A percentile compares a stretch with the other conserved stretches of the same genome.
phyloP scores from a whole-genome alignment of 2,329 filamentous ascomycete genomes.

The Ophiostoma perfectum region DNA sequence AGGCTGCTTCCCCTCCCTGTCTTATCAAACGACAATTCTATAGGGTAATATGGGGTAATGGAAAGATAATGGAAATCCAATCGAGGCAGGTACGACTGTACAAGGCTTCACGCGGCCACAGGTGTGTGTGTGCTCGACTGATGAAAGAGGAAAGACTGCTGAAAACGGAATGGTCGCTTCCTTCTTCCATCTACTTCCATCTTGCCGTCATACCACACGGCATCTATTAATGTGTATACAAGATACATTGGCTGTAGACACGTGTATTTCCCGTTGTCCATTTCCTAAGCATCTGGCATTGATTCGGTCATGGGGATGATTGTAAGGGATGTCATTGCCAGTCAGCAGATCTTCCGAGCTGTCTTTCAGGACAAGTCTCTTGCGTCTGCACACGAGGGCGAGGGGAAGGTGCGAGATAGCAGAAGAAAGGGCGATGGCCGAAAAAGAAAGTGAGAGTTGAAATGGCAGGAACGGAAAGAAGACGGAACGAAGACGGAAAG shows the following conservation, averaged over 20 bases:
- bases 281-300: background rate
- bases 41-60: constrained; percentile 24
- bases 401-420: background rate
- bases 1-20: background rate
- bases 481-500: background rate
- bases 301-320: background rate
- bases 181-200: no score
- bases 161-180: constrained; percentile 12
- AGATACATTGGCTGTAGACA: background rate
- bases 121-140: background rate
- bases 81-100: constrained; percentile 17
- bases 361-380: background rate
- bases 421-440: background rate
- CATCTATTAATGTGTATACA: background rate
- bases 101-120: background rate
- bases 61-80: constrained; percentile 22
- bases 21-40: constrained; percentile 14
- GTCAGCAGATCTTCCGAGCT: background rate
- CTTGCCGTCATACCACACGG: background rate
- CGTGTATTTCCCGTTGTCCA: no score
- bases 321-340: background rate
- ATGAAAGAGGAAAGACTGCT: constrained; percentile 22
- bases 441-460: background rate
- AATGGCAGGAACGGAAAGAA: background rate
- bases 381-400: background rate